phyloP scores from a whole-genome alignment of 1,139 yeast species.

The Casaregolazyma lundiana region DNA sequence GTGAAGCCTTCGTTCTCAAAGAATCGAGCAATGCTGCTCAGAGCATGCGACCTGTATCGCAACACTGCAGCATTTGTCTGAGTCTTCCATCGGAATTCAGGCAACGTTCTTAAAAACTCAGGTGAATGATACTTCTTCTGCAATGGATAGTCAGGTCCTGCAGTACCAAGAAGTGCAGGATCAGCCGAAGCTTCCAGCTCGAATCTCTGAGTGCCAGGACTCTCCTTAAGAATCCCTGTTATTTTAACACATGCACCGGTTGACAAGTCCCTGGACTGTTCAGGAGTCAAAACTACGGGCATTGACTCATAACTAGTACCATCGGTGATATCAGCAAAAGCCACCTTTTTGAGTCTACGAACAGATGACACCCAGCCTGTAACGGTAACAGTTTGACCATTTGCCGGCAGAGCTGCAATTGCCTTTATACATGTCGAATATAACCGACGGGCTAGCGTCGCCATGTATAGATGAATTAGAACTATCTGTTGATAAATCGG shows the following conservation, averaged over 20 bases:
- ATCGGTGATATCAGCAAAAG: conserved; percentile 75
- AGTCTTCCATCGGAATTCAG: conserved; percentile 78
- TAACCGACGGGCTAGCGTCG: neutral
- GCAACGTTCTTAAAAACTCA: conserved; percentile 61
- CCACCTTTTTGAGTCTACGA: conserved; percentile 66
- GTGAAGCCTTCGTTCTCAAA: conserved; percentile 52
- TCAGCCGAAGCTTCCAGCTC: conserved; percentile 37
- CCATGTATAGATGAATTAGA: neutral
- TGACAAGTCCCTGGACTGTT: conserved; percentile 27
- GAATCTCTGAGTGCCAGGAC: conserved; percentile 38
- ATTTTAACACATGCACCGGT: conserved; percentile 46
- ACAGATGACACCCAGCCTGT: conserved; percentile 75
- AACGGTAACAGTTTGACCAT: conserved; percentile 28
- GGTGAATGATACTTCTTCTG: conserved; percentile 73
- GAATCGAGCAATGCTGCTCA: conserved; percentile 48
- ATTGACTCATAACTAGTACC: conserved; percentile 59
- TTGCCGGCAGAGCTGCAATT: conserved; percentile 8
- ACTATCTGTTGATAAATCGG: no score
- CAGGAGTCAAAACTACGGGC: conserved; percentile 48
- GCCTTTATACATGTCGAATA: conserved; percentile 5
- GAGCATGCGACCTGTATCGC: conserved; percentile 67
- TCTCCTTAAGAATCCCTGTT: conserved; percentile 36
- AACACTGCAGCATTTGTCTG: conserved; percentile 58
- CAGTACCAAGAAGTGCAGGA: conserved; percentile 40
- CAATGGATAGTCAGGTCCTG: conserved; percentile 65